Evolutionary conservation across 192 early-diverging fungal genomes (phyloP), one percentile per base, ranked within the genome.

Genomic region (Rhizoclosmatium sp.): DNA sequence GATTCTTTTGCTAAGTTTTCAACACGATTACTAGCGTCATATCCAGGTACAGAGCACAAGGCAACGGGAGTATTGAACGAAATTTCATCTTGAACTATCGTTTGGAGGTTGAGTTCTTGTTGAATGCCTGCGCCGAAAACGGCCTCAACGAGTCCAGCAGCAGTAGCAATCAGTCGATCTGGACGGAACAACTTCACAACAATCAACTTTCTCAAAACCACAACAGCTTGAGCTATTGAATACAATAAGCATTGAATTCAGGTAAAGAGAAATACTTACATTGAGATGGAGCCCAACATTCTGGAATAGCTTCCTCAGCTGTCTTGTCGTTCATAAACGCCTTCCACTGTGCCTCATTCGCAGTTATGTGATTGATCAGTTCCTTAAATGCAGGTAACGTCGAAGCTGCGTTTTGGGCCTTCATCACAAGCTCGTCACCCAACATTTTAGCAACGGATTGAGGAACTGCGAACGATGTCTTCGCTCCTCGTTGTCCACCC

Each of bases 1-100:
- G 84, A 73, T 71, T 93, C 92, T 9, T 80, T 79, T 1, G 96
- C 96, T 80, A 99, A 85, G 56, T 94, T 88, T 71, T 99, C 98
- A 2, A 99, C 94, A 71, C 94, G 92, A 64, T 95, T 93, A 68
- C 96, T 96, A 16, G 97, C 97, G 84, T 99, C 98, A 85, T 97
- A 94, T 51, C 98, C 98, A 47, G 94, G 93, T 12, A 93, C 91
- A 16, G 95, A 94, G 83, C 95, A 98, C 59, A 99, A 91, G 3
- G 94, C 95, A 46, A 99, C 87, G 2, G 97, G 97, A 40, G 92
- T 95, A n/a, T 85, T 74, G 1, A 90, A 81, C 45, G 83, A 85
- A 56, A 90, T 87, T 82, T 98, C 98, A 31, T 92, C 86, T 1
- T 86, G 64, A 0, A 95, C 93, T 16, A 97, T 81, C 23, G 86